Base-by-base conservation (phyloP, 1,284 basidiomycete genomes). In the Fomitopsis pinicola region DNA sequence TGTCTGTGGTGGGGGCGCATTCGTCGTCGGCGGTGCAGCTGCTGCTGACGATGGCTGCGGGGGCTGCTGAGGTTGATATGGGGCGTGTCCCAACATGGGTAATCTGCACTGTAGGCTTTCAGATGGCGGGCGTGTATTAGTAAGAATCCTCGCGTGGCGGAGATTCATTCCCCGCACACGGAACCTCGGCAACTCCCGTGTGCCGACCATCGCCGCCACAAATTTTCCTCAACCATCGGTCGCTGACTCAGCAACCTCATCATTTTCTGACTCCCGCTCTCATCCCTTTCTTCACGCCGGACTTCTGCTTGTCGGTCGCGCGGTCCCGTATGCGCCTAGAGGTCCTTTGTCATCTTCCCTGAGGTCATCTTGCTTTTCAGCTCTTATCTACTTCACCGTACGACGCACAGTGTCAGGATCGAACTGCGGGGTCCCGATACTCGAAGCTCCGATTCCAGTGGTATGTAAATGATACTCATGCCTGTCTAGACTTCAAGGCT, bases 11-110 rank as follows among this genome's bases (percentile, higher is more conserved):
- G 62, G 61, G 19, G 66, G 48, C 46, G 62, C 66, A 22, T 69
- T 66, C 35, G 68, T 62, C 22, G 68, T 66, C 59, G 68, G 65
- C 14, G 66, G 71, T 64, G 68, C 72, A 65, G 77, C 76, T 28
- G 66, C 72, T 65, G 68, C 72, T 66, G 77, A 76, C 35, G 78
- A 75, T 46, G 73, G 76, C 60, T 68, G 71, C 63, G 65, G 64
- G 56, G 70, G 69, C 60, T 70, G 69, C 58, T 69, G 73, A 61
- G 68, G 66, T 64, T 75, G 75, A 78, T 81, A 75, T 64, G 72
- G 66, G 62, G 72, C 67, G 66, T 73, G 71, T 62, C 72, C 72
- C 70, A 75, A 74, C 74, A 75, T 75, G 72, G 72, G 68, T 67
- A 68, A 66, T 68, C 64, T 62, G 65, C 68, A 64, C 52, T 54